Evolutionary conservation across 2,329 filamentous ascomycete genomes (phyloP).

Genomic region (Scytalidium lignicola): DNA sequence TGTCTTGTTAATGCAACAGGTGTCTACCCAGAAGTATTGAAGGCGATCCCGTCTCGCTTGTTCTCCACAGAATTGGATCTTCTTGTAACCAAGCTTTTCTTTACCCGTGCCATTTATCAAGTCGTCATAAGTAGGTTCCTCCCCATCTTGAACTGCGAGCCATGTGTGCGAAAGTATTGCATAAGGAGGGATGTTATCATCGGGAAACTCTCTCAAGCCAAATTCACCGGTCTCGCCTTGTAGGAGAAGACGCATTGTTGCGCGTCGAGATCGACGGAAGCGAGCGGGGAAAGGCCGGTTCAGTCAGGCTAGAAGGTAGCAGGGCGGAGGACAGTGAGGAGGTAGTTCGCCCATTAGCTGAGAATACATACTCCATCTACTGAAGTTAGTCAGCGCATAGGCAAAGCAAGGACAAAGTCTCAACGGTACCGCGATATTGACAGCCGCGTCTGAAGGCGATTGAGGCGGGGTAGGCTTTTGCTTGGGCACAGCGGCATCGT

Average conservation of each 20-base stretch:
- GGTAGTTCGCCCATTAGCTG: background rate
- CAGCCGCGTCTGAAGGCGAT: background rate
- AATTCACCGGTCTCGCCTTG: constrained; percentile 7
- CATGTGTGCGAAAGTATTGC: constrained; percentile 12
- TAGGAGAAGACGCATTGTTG: constrained; percentile 9
- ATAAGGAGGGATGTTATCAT: constrained; percentile 3
- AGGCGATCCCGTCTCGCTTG: constrained; percentile 2
- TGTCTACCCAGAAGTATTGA: constrained; percentile 6
- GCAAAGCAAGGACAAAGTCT: background rate
- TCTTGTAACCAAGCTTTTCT: constrained; percentile 11
- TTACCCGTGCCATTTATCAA: background rate
- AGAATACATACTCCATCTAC: background rate
- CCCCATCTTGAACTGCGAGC: background rate
- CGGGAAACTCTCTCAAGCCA: background rate
- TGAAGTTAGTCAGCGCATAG: background rate
- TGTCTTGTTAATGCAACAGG: constrained; percentile 7
- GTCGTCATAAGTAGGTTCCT: constrained; percentile 8
- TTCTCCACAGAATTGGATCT: constrained; percentile 12
- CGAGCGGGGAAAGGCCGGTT: background rate
- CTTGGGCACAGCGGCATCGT: background rate
- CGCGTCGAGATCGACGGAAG: constrained; percentile 2
- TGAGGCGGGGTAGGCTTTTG: background rate
- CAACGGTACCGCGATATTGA: background rate
- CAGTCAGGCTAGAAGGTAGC: background rate
- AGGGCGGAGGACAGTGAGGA: background rate